A percentile compares a stretch with the other conserved stretches of the same genome.
Evolutionary conservation across 441 rosid genomes (phyloP).

Genomic region (Adansonia rubrostipa): DNA sequence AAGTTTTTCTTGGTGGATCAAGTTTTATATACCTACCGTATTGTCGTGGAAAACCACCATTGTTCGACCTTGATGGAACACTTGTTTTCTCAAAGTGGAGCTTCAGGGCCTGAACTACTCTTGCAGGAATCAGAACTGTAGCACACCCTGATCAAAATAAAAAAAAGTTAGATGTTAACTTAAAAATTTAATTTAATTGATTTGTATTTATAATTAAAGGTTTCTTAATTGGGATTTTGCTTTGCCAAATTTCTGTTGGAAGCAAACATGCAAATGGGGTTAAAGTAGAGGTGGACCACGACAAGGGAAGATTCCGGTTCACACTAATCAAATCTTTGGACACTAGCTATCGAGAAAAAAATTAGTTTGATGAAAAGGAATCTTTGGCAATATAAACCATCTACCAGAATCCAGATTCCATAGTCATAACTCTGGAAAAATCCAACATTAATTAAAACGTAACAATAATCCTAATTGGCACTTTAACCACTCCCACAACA

Average conservation of each 20-base stretch:
- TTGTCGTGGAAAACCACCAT: constrained; percentile 41
- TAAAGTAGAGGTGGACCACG: constrained; percentile 34
- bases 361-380: constrained; percentile 38
- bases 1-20: not conserved
- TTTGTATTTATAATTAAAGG: no score
- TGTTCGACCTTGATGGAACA: constrained; percentile 47
- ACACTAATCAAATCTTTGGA: constrained; percentile 30
- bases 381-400: constrained; percentile 36
- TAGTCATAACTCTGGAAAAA: constrained; percentile 35
- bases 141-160: constrained; percentile 58
- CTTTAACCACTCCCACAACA: constrained; percentile 36
- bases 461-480: constrained; percentile 3
- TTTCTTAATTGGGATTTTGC: constrained; percentile 26
- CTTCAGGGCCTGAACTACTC: constrained; percentile 72
- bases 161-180: not conserved
- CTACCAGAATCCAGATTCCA: constrained; percentile 18
- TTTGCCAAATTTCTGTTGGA: constrained; percentile 18
- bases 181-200: no score
- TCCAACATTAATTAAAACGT: constrained; percentile 20
- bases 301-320: constrained; percentile 37
- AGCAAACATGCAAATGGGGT: constrained; percentile 1
- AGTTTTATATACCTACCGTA: constrained; percentile 42
- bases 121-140: constrained; percentile 76
- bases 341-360: constrained; percentile 13
- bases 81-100: constrained; percentile 75